Conservation (phyloP, 2,329 filamentous ascomycete species). For the Trichoderma sp. region DNA sequence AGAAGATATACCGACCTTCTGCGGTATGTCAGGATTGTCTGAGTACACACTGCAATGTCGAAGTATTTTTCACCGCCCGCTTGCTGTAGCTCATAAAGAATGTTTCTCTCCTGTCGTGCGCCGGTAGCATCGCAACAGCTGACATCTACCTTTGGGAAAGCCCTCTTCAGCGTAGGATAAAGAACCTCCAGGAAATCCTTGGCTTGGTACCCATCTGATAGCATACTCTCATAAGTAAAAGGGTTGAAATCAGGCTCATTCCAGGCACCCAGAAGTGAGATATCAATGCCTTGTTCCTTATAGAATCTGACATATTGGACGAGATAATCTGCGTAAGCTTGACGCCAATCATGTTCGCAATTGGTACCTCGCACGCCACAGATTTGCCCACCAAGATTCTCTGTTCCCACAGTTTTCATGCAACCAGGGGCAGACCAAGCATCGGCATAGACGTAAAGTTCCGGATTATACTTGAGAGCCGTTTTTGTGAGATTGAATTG, state of each 20-base stretch:
- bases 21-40: not conserved
- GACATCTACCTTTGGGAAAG: slow-evolving; percentile 16
- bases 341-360: slow-evolving; percentile 17
- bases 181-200: slow-evolving; percentile 19
- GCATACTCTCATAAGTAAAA: slow-evolving; percentile 22
- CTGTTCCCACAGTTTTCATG: slow-evolving; percentile 19
- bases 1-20: not conserved
- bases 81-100: slow-evolving; percentile 18
- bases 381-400: slow-evolving; percentile 16
- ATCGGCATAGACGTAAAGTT: slow-evolving; percentile 11
- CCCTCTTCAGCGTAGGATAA: slow-evolving; percentile 17
- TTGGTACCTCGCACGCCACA: slow-evolving; percentile 16
- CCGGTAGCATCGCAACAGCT: slow-evolving; percentile 21
- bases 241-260: slow-evolving; percentile 20
- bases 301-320: slow-evolving; percentile 19
- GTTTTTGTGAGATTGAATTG: slow-evolving; percentile 20
- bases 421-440: slow-evolving; percentile 20
- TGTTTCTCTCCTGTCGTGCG: slow-evolving; percentile 18
- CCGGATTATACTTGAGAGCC: slow-evolving; percentile 2
- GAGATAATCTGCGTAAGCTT: slow-evolving; percentile 18
- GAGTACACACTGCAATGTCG: slow-evolving; percentile 11
- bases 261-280: slow-evolving; percentile 19
- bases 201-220: slow-evolving; percentile 18
- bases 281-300: slow-evolving; percentile 13
- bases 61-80: slow-evolving; percentile 14